These are phyloP conservation scores for Theobroma grandiflorum DNA, from an alignment of 441 rosid species.

Conservation along the genomic window DNA sequence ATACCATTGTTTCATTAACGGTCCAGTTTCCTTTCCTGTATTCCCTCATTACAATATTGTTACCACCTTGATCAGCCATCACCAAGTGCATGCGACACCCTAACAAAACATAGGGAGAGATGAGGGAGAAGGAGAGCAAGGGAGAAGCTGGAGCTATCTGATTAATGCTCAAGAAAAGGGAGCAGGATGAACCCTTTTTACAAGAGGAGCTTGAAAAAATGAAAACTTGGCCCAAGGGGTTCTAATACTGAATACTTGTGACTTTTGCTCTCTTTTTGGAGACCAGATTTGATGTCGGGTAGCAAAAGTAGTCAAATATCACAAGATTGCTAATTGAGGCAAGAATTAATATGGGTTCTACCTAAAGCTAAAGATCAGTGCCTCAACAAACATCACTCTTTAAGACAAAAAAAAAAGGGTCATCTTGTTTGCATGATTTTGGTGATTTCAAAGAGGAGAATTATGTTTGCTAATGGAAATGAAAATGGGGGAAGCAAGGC, in stretches of 20 bases:
- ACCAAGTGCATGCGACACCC: slow-evolving; percentile 45
- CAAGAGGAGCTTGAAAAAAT: not conserved
- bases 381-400: not conserved
- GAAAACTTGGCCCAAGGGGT: slow-evolving; percentile 24
- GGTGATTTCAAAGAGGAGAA: not conserved
- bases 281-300: slow-evolving; percentile 44
- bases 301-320: slow-evolving; percentile 48
- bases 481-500: not conserved
- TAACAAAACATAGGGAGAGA: slow-evolving; percentile 14
- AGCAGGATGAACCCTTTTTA: not conserved
- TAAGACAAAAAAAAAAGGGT: not conserved
- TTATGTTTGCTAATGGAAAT: not conserved
- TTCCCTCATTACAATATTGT: slow-evolving; percentile 57
- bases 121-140: slow-evolving; percentile 2
- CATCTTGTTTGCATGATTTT: slow-evolving; percentile 17
- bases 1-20: slow-evolving; percentile 72
- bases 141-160: slow-evolving; percentile 26
- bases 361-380: slow-evolving; percentile 8
- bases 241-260: not conserved
- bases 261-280: slow-evolving; percentile 38
- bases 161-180: slow-evolving; percentile 38
- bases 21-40: slow-evolving; percentile 95
- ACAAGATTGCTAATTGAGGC: slow-evolving; percentile 36
- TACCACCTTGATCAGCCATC: slow-evolving; percentile 65
- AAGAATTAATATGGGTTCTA: slow-evolving; percentile 14